phyloP scores from a whole-genome alignment of 2,329 filamentous ascomycete genomes.

The Nakataea oryzae region DNA sequence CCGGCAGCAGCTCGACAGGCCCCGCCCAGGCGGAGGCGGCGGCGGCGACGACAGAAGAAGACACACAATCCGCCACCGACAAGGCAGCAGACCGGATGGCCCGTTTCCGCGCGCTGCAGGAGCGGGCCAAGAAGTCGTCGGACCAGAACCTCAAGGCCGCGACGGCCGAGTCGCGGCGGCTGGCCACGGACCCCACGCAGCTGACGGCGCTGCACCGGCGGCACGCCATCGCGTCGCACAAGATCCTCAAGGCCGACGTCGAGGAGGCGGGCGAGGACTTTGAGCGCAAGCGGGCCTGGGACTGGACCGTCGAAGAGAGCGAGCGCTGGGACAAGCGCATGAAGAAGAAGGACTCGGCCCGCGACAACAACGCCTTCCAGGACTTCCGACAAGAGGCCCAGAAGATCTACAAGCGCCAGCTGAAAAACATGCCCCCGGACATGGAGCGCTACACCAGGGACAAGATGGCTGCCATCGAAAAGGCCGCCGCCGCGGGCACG shows the following conservation, averaged over 20 bases:
- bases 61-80: slow-evolving; percentile 18
- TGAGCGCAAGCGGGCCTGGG: slow-evolving; percentile 95
- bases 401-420: slow-evolving; percentile 89
- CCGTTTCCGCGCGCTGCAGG: slow-evolving; percentile 79
- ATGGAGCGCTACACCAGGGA: slow-evolving; percentile 78
- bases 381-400: slow-evolving; percentile 81
- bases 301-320: slow-evolving; percentile 93
- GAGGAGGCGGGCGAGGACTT: slow-evolving; percentile 83
- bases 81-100: slow-evolving; percentile 60
- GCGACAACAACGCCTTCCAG: slow-evolving; percentile 80
- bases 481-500: slow-evolving; percentile 72
- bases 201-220: slow-evolving; percentile 73
- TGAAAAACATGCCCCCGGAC: slow-evolving; percentile 60
- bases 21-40: slow-evolving; percentile 2
- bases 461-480: slow-evolving; percentile 76
- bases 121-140: slow-evolving; percentile 63
- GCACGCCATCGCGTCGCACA: slow-evolving; percentile 80
- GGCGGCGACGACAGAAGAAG: slow-evolving; percentile 8
- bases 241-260: slow-evolving; percentile 84
- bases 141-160: slow-evolving; percentile 75
- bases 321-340: slow-evolving; percentile 89
- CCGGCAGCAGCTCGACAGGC: neutral
- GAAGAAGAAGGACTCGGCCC: slow-evolving; percentile 71
- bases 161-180: slow-evolving; percentile 69
- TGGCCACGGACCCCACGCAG: slow-evolving; percentile 66